Evolutionary conservation across 2,329 filamentous ascomycete species (phyloP).

Genomic region (Aspergillus fructus): DNA sequence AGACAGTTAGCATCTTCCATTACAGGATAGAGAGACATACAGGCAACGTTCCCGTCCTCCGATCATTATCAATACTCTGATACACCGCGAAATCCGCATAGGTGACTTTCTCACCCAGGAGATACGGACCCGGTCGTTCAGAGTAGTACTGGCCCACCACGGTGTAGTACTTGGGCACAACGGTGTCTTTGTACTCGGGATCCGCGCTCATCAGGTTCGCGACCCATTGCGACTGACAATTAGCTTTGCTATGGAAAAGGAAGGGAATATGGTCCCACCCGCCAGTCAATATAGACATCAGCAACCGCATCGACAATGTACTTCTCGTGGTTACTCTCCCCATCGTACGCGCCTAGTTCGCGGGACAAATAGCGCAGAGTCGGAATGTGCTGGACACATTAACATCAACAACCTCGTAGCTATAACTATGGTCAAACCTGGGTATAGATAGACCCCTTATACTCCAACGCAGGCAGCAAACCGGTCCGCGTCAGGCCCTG

Average conservation of each 20-base stretch:
- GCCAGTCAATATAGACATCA: slow-evolving; percentile 1
- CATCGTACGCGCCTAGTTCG: background rate
- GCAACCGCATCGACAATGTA: slow-evolving; percentile 2
- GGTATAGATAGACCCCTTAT: background rate
- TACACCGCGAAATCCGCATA: slow-evolving; percentile 5
- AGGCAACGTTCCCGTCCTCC: slow-evolving; percentile 4
- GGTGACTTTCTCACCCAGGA: background rate
- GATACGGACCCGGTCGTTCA: background rate
- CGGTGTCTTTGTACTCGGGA: background rate
- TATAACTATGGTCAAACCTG: background rate
- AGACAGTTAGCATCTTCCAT: background rate
- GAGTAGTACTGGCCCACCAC: background rate
- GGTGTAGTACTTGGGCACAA: background rate
- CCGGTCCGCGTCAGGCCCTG: background rate
- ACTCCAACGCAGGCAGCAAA: background rate
- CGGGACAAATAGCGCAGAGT: background rate
- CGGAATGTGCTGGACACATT: background rate
- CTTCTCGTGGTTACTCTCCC: background rate
- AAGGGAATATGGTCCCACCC: background rate
- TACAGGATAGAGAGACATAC: background rate
- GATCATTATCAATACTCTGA: slow-evolving; percentile 3
- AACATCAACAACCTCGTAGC: too few relatives aligned
- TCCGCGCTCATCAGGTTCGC: background rate
- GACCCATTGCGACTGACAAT: background rate
- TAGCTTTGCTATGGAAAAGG: background rate